Conservation (phyloP, 768 basidiomycete genomes). For the Naganishia vaughanmartiniae region DNA sequence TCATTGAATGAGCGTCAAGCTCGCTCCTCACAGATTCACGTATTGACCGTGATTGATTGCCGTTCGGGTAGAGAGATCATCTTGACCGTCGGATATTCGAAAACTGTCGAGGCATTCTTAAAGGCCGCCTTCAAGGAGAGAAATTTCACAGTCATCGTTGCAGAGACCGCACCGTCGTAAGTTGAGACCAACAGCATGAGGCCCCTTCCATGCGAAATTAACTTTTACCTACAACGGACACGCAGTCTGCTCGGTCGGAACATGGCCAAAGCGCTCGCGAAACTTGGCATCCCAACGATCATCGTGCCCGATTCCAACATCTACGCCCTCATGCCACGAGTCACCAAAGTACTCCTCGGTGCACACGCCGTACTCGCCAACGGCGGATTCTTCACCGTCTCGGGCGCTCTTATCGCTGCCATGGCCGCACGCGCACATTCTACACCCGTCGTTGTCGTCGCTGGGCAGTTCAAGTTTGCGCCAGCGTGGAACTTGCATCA, state of each 20-base stretch:
- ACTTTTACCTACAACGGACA: background rate
- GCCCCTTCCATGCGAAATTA: constrained; percentile 8
- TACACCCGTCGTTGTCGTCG: constrained; percentile 87
- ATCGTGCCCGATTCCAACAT: constrained; percentile 95
- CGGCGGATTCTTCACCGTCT: constrained; percentile 87
- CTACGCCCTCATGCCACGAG: constrained; percentile 91
- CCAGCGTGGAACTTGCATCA: constrained; percentile 59
- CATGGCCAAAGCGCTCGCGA: constrained; percentile 77
- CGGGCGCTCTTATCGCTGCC: constrained; percentile 79
- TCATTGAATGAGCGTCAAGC: constrained; percentile 27
- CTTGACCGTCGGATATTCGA: constrained; percentile 87
- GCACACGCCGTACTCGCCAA: constrained; percentile 95
- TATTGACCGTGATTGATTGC: constrained; percentile 2
- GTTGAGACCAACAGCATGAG: constrained; percentile 46
- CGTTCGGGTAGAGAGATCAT: constrained; percentile 76
- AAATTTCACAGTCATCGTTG: constrained; percentile 93
- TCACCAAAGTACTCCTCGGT: constrained; percentile 92
- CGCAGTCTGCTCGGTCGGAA: constrained; percentile 76
- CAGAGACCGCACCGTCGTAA: constrained; percentile 90
- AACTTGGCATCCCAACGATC: constrained; percentile 84
- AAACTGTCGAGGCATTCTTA: constrained; percentile 88
- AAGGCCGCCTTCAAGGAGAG: constrained; percentile 83
- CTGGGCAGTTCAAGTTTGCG: constrained; percentile 94
- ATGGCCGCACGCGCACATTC: constrained; percentile 84
- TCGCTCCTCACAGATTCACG: constrained; percentile 2